Percentiles rank a stretch among this genome's conserved stretches.
Evolutionary conservation across 106 monocot species (phyloP).

Genomic region (Acorus gramineus): DNA sequence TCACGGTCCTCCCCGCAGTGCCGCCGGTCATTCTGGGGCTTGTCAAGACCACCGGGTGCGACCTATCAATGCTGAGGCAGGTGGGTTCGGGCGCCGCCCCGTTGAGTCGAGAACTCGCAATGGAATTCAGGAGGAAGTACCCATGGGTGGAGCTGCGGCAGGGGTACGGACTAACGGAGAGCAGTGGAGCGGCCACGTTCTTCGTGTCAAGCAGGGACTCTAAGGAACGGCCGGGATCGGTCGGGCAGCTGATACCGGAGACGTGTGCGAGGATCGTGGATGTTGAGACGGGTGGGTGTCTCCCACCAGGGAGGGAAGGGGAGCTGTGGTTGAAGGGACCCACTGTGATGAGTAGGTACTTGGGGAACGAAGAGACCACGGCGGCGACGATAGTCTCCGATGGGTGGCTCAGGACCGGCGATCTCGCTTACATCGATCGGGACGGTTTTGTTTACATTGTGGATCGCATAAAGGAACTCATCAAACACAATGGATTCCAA

Average conservation of each 20-base stretch:
- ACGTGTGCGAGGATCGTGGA: no score
- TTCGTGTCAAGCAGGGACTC: background rate
- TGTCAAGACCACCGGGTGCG: constrained; percentile 6
- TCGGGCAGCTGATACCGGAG: no score
- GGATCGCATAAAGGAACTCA: constrained; percentile 90
- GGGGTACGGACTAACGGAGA: background rate
- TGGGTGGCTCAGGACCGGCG: background rate
- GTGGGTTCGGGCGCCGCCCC: constrained; percentile 16
- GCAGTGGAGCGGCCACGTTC: background rate
- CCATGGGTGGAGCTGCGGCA: constrained; percentile 17
- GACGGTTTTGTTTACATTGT: constrained; percentile 25
- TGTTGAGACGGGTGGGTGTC: no score
- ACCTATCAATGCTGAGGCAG: constrained; percentile 18
- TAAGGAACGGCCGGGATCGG: background rate
- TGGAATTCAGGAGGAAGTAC: constrained; percentile 12
- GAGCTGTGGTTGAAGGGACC: no score
- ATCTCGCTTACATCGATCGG: background rate
- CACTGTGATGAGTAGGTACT: no score
- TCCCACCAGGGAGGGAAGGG: no score
- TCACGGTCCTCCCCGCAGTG: constrained; percentile 22
- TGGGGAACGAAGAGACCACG: background rate
- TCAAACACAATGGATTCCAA: constrained; percentile 92
- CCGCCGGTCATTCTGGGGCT: constrained; percentile 28
- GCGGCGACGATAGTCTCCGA: no score
- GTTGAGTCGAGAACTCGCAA: constrained; percentile 1